Evolutionary conservation across 495 filamentous ascomycete species (phyloP), one percentile per base, ranked within the genome.

Genomic region (Diplogelasinospora grovesii): DNA sequence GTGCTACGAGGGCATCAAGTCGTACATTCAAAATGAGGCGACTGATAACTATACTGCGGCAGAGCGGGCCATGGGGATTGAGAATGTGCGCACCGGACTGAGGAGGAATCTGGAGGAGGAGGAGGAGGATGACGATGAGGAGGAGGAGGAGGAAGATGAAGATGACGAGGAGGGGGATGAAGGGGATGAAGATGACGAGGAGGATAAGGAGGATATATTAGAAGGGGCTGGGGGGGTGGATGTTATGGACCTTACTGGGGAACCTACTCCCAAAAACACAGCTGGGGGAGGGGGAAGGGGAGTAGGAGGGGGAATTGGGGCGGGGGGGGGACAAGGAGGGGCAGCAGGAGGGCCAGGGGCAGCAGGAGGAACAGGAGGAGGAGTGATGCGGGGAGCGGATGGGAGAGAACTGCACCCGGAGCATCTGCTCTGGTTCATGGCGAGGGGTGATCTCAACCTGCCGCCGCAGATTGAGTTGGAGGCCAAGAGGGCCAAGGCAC

Each of bases 31-130:
- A 21, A 58, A 64, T 15, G 79, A 82, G 42, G 72, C 77, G 25
- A 48, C 53, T 9, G 63, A 72, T 34, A 45, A 61, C 29, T 89
- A 74, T 52, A 89, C 83, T 13, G 66, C 75, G 5, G 83, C 79
- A 50, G 85, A 90, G 66, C 65, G 71, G 33, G 74, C 78, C 43
- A 54, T 48, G 27, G 85, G 84, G 1, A 55, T 83, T n/a, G 68
- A 79, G 59, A 82, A 81, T 55, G 80, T 89, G 26, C 70, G 76
- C 4, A 86, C 82, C 8, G 85, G 85, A 11, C 56, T 89, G 49
- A 70, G 48, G 59, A 68, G 74, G 46, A 53, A 59, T 19, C 52
- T 82, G 45, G 70, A 73, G 37, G 75, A 81, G 53, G 74, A 75
- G 20, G 61, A 73, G 6, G 74, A 65, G 5, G 64, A 66, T 0